These are phyloP conservation scores for Sugiyamaella valdiviana DNA, from an alignment of 805 yeast species.

Conservation along the genomic window DNA sequence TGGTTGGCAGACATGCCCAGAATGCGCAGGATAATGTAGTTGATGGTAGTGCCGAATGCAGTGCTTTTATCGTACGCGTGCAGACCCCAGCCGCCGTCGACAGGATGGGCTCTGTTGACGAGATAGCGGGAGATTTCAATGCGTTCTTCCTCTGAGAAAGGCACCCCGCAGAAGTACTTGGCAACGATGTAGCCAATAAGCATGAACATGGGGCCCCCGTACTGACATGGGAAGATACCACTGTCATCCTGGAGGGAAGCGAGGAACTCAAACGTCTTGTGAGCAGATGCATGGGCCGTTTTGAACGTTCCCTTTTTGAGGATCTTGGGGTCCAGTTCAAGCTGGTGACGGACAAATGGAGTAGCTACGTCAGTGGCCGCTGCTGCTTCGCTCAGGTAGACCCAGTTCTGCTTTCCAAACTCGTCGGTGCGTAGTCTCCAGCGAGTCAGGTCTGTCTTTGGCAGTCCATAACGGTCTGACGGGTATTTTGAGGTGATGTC, in stretches of 20 bases:
- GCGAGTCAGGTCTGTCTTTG: constrained; percentile 56
- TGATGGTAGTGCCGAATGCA: constrained; percentile 87
- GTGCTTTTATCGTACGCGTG: constrained; percentile 91
- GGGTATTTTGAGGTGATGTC: too few species aligned
- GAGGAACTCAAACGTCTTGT: constrained; percentile 69
- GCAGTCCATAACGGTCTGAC: constrained; percentile 66
- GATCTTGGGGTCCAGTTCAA: constrained; percentile 27
- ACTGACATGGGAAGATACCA: constrained; percentile 89
- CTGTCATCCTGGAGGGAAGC: constrained; percentile 62
- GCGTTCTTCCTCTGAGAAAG: constrained; percentile 59
- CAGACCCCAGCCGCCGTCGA: constrained; percentile 99
- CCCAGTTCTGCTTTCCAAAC: constrained; percentile 81
- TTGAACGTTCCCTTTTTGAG: constrained; percentile 13
- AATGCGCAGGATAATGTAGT: constrained; percentile 74
- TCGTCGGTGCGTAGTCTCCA: constrained; percentile 74
- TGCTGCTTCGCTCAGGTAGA: constrained; percentile 41
- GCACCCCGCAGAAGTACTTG: constrained; percentile 59
- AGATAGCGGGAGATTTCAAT: constrained; percentile 76
- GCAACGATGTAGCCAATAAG: constrained; percentile 80
- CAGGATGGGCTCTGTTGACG: constrained; percentile 91
- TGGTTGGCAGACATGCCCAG: constrained; percentile 72
- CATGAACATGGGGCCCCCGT: constrained; percentile 98
- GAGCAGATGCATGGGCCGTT: constrained; percentile 48
- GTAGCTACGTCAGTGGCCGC: constrained; percentile 27
- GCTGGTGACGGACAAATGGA: constrained; percentile 26